phyloP scores from a whole-genome alignment of 2,329 filamentous ascomycete species.

The Didymella exigua region DNA sequence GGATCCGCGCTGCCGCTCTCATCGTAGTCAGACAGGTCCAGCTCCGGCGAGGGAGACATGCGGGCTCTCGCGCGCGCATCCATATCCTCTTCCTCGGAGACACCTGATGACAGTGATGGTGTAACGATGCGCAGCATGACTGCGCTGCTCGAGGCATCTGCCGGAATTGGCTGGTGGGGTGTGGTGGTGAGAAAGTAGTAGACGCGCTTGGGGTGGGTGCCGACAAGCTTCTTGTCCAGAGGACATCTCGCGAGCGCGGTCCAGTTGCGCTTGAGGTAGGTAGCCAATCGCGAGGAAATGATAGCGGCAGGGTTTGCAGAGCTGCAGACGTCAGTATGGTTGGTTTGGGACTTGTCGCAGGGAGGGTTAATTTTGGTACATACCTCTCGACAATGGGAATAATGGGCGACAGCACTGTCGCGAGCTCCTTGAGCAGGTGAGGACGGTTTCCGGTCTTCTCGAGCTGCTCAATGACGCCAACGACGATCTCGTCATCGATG shows the following conservation, averaged over 20 bases:
- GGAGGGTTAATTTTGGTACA: slow-evolving; percentile 50
- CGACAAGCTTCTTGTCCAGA: slow-evolving; percentile 88
- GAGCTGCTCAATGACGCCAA: slow-evolving; percentile 85
- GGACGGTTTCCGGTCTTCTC: slow-evolving; percentile 90
- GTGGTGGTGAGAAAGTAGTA: slow-evolving; percentile 96
- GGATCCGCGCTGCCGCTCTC: slow-evolving; percentile 63
- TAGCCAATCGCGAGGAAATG: slow-evolving; percentile 87
- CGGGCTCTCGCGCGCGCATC: slow-evolving; percentile 64
- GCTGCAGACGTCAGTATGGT: slow-evolving; percentile 59
- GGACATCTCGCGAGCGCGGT: slow-evolving; percentile 80
- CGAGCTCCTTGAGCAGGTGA: slow-evolving; percentile 92
- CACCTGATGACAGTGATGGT: slow-evolving; percentile 79
- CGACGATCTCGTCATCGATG: slow-evolving; percentile 94
- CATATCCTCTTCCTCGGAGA: slow-evolving; percentile 72
- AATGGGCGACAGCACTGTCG: slow-evolving; percentile 74
- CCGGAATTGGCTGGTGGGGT: slow-evolving; percentile 79
- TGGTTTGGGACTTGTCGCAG: slow-evolving; percentile 25
- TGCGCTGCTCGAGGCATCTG: slow-evolving; percentile 60
- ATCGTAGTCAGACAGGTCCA: slow-evolving; percentile 90
- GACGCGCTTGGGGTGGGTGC: slow-evolving; percentile 89
- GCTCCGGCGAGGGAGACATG: slow-evolving; percentile 88
- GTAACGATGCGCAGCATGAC: slow-evolving; percentile 70
- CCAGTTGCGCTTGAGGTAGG: slow-evolving; percentile 87
- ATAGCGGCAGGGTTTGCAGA: slow-evolving; percentile 95
- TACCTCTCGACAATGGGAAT: slow-evolving; percentile 91